These are phyloP conservation scores for Tolypocladium tundrense DNA, from an alignment of 2,329 filamentous ascomycete genomes.

Conservation along the genomic window DNA sequence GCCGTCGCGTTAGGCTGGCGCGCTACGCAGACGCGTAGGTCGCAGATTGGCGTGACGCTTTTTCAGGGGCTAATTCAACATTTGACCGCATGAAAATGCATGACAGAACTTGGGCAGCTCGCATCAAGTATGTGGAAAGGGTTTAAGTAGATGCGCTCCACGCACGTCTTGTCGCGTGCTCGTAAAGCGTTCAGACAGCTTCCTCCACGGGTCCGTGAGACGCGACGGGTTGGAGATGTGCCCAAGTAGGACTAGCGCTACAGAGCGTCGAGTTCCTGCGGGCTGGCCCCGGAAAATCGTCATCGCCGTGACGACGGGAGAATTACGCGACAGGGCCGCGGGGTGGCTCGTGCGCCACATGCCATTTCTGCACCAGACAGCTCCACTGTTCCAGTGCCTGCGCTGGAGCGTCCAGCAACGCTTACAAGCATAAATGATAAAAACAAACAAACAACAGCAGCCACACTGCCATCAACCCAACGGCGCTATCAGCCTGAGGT, in stretches of 20 bases:
- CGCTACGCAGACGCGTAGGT: background rate
- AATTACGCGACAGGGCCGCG: constrained; percentile 6
- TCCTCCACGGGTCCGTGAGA: constrained; percentile 4
- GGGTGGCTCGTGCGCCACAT: constrained; percentile 13
- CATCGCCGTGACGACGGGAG: constrained; percentile 23
- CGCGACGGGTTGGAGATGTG: constrained; percentile 4
- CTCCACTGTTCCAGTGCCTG: background rate
- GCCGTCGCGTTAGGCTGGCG: background rate
- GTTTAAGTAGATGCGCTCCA: background rate
- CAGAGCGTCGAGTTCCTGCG: background rate
- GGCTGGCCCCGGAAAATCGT: constrained; percentile 12
- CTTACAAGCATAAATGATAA: constrained; percentile 9
- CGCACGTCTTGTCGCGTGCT: background rate
- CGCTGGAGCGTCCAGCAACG: constrained; percentile 6
- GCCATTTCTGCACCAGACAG: constrained; percentile 3
- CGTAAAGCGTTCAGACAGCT: background rate
- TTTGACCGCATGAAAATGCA: background rate
- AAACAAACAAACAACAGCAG: constrained; percentile 24
- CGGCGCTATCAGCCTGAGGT: background rate
- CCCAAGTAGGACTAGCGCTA: constrained; percentile 5
- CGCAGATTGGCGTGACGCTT: background rate
- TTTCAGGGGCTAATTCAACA: background rate
- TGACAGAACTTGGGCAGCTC: fast-evolving
- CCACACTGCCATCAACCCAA: background rate
- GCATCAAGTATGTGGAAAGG: too few species aligned